Base-by-base conservation (phyloP, 495 filamentous ascomycete species). In the Penicillium pancosmium region DNA sequence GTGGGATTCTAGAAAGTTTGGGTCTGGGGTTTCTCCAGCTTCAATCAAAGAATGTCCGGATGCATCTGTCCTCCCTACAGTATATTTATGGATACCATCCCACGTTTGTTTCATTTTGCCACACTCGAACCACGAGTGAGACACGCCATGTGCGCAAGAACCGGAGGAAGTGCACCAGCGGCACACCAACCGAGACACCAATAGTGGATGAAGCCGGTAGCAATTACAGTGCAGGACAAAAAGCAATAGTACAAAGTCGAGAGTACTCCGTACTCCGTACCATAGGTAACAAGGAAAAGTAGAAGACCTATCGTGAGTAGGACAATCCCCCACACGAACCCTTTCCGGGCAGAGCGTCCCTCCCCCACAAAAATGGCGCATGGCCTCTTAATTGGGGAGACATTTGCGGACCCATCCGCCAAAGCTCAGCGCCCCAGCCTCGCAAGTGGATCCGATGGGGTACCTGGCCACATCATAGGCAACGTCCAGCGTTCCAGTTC, bases 351-450 rank as follows among this genome's bases (percentile, higher is more conserved):
- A 25, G 3, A 43, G 31, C 36, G 36, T 40, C n/a, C 50, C 41
- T 67, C 65, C 68, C 68, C 65, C 68, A 70, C 68, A 68, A 70
- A 70, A 68, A 68, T 70, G 62, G 65, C 68, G 67, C 67, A 68
- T 65, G 62, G 61, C 44, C 54, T 55, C 57, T 54, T 61, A 54
- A 40, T 58, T 62, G 43, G 59, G 56, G 52, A 12, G 19, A n/a
- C 16, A 34, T 21, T 23, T 59, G 59, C 62, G 64, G 62, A 68
- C 60, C 54, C 55, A 43, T 54, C 62, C 55, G 63, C 48, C 27
- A 18, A 9, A 50, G 33, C 41, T 52, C 54, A 53, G 59, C 58
- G 27, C 58, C 57, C 60, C 63, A 66, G 60, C 62, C 62, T 64
- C 50, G 47, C 49, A 5, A 41, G 63, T 62, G 63, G 63, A 62